Evolutionary conservation across 352 stramenopile species (phyloP).

Genomic region (Elongisporangium undulatum): DNA sequence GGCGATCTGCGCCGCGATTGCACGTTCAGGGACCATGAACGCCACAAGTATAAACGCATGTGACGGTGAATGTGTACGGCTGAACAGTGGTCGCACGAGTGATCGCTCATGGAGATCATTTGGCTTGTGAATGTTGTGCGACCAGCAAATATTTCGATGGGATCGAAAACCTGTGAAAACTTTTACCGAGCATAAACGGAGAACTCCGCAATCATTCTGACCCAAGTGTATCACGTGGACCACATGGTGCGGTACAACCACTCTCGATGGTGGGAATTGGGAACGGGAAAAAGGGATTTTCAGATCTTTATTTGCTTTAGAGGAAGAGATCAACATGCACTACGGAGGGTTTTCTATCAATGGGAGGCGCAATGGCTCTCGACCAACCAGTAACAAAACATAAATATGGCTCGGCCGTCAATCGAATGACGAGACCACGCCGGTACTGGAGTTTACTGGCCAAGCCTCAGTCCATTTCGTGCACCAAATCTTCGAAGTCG

Average conservation of each 20-base stretch:
- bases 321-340: background rate
- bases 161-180: background rate
- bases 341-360: background rate
- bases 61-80: too few species aligned
- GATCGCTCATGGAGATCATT: background rate
- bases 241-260: background rate
- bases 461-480: slow-evolving; percentile 59
- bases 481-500: slow-evolving; percentile 61
- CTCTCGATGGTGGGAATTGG: too few species aligned
- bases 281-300: background rate
- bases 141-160: background rate
- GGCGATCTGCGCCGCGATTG: too few species aligned
- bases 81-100: background rate
- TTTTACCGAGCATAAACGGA: background rate
- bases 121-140: background rate
- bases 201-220: background rate
- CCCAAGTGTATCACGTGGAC: background rate
- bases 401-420: background rate
- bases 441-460: background rate
- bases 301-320: background rate
- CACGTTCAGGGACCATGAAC: too few species aligned
- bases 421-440: background rate
- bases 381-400: background rate
- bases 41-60: too few species aligned
- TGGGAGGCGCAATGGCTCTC: background rate